Percentiles rank a stretch among this genome's conserved stretches.
Evolutionary conservation across 306 rosid genomes (phyloP).

Genomic region (Cercis canadensis): DNA sequence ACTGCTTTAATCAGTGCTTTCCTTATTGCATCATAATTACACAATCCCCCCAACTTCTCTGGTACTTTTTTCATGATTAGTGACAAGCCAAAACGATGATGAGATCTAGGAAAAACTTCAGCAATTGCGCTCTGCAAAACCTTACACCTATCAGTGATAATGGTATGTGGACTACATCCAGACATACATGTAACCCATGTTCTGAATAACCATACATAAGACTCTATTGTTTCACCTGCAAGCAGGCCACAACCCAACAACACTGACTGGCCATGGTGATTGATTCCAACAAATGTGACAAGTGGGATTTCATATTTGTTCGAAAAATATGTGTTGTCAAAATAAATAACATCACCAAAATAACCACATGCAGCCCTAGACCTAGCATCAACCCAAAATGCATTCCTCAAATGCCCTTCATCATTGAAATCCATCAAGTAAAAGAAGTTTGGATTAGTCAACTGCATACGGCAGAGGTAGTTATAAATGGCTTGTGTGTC

Average conservation of each 20-base stretch:
- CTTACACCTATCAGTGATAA: conserved; percentile 83
- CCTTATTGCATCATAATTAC: conserved; percentile 79
- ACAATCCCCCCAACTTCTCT: conserved; percentile 87
- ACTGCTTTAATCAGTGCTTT: conserved; percentile 74
- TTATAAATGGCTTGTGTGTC: conserved; percentile 91
- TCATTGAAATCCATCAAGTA: conserved; percentile 91
- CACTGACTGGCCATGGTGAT: conserved; percentile 86
- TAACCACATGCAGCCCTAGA: conserved; percentile 85
- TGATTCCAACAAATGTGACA: conserved; percentile 85
- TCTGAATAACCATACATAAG: conserved; percentile 84
- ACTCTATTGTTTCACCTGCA: conserved; percentile 77
- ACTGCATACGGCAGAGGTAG: conserved; percentile 87
- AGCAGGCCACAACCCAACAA: conserved; percentile 88
- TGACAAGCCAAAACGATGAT: conserved; percentile 84
- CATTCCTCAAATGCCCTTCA: conserved; percentile 82
- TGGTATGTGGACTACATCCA: conserved; percentile 73
- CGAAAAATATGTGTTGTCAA: conserved; percentile 78
- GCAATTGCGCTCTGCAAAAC: conserved; percentile 67
- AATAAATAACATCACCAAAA: conserved; percentile 76
- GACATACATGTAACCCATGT: conserved; percentile 78
- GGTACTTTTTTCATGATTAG: conserved; percentile 85
- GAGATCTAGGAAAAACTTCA: conserved; percentile 75
- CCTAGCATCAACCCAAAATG: conserved; percentile 83
- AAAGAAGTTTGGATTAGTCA: conserved; percentile 91
- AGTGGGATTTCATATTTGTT: conserved; percentile 88